Evolutionary conservation across 1,284 basidiomycete species (phyloP).

Genomic region (Ustilago cynodontis): DNA sequence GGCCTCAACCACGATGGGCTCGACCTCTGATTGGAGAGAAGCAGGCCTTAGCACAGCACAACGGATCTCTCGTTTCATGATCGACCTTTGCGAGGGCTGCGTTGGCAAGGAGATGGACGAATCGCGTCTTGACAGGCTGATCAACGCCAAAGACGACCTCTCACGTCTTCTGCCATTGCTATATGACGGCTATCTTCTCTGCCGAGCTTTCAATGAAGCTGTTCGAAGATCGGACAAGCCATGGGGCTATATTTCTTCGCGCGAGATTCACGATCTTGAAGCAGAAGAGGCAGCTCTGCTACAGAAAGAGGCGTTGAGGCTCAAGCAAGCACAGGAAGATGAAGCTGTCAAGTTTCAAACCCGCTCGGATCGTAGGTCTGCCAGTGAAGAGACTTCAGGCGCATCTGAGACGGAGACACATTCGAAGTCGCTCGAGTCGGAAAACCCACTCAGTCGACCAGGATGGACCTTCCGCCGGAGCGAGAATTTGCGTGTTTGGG

Average conservation of each 20-base stretch:
- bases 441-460: constrained; percentile 10
- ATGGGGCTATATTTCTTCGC: constrained; percentile 85
- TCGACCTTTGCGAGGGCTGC: constrained; percentile 26
- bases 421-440: background rate
- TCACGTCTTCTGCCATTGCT: constrained; percentile 20
- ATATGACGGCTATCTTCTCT: constrained; percentile 80
- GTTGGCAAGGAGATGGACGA: background rate
- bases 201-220: constrained; percentile 81
- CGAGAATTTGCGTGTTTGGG: constrained; percentile 57
- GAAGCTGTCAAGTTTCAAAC: constrained; percentile 65
- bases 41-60: background rate
- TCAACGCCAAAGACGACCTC: constrained; percentile 7
- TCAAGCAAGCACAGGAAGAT: constrained; percentile 69
- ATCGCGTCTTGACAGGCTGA: constrained; percentile 17
- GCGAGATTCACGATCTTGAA: constrained; percentile 76
- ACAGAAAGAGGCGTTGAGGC: constrained; percentile 25
- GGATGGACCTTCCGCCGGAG: constrained; percentile 56
- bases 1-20: background rate
- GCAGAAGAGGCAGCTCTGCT: constrained; percentile 71
- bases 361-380: constrained; percentile 9
- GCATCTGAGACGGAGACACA: background rate
- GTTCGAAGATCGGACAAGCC: constrained; percentile 83
- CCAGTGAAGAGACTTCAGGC: constrained; percentile 3
- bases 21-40: background rate
- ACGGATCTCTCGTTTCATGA: constrained; percentile 25